A percentile compares a stretch with the other conserved stretches of the same genome.
Evolutionary conservation across 345 rosid species (phyloP).

Genomic region (Gossypium arboreum): DNA sequence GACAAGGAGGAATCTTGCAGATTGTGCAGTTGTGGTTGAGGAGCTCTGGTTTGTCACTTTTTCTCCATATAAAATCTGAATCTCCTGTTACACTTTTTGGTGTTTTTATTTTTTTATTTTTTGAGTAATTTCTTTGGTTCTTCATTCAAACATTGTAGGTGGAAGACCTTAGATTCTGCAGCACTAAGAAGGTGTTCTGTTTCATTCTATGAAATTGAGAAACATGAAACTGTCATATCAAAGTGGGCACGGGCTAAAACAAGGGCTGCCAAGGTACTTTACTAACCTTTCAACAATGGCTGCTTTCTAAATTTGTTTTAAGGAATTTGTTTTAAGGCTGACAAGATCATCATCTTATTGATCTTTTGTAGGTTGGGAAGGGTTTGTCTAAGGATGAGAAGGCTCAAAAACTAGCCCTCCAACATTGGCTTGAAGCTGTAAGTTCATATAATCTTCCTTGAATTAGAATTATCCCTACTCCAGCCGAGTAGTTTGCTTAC

Average conservation of each 20-base stretch:
- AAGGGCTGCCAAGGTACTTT: conserved; percentile 59
- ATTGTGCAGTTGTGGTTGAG: conserved; percentile 67
- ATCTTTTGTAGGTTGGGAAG: conserved; percentile 50
- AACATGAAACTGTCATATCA: conserved; percentile 55
- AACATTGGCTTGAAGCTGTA: conserved; percentile 86
- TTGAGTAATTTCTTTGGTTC: conserved; percentile 9
- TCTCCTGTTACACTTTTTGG: background rate
- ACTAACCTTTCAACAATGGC: background rate
- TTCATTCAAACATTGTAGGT: conserved; percentile 34
- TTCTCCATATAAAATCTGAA: conserved; percentile 19
- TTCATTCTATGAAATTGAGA: conserved; percentile 50
- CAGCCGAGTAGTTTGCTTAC: background rate
- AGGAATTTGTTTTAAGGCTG: background rate
- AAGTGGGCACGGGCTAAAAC: conserved; percentile 60
- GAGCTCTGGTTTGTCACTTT: conserved; percentile 50
- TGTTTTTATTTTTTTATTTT: background rate
- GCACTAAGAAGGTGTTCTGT: conserved; percentile 46
- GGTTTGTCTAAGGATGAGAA: conserved; percentile 68
- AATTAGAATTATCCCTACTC: background rate
- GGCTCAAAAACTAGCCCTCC: conserved; percentile 68
- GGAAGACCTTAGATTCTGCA: conserved; percentile 65
- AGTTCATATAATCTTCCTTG: conserved; percentile 17
- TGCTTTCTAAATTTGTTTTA: background rate
- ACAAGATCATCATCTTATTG: background rate
- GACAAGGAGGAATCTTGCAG: conserved; percentile 60